These are phyloP conservation scores for Drechslerella dactyloides DNA, from an alignment of 2,329 filamentous ascomycete species.

Conservation along the genomic window DNA sequence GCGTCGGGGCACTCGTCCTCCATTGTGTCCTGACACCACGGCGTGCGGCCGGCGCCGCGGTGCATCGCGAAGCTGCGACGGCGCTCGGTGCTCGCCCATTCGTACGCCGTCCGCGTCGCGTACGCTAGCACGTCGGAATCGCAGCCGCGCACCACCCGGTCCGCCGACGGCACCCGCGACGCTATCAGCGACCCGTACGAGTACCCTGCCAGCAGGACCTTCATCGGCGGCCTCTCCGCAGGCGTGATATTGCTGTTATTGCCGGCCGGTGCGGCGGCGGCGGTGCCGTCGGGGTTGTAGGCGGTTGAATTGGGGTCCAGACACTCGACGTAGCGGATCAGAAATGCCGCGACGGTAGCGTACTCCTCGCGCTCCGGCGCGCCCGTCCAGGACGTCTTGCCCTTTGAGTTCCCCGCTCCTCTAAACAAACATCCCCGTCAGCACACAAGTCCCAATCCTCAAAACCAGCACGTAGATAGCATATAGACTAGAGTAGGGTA, in stretches of 20 bases:
- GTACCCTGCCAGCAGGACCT: constrained; percentile 75
- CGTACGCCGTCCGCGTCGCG: constrained; percentile 45
- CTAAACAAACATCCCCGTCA: constrained; percentile 61
- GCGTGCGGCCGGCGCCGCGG: constrained; percentile 28
- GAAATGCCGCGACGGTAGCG: constrained; percentile 78
- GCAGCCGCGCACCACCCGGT: constrained; percentile 58
- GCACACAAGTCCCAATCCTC: neutral
- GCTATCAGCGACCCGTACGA: constrained; percentile 89
- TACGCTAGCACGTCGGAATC: constrained; percentile 57
- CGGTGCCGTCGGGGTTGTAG: no score
- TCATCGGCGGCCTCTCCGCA: constrained; percentile 56
- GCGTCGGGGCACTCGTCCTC: neutral
- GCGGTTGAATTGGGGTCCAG: constrained; percentile 35
- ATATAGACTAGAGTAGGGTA: no score
- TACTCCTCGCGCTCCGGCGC: constrained; percentile 83
- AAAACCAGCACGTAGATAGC: no score
- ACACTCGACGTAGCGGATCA: constrained; percentile 70
- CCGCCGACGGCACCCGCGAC: constrained; percentile 69
- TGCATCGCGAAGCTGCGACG: constrained; percentile 47
- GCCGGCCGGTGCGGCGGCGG: neutral
- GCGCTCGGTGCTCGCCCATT: constrained; percentile 45
- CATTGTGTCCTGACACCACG: constrained; percentile 9
- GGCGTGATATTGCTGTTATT: constrained; percentile 50
- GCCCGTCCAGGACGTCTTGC: constrained; percentile 85
- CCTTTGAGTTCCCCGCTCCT: constrained; percentile 75